Conservation (phyloP, 352 stramenopile species). For the Pythium myriotylum region DNA sequence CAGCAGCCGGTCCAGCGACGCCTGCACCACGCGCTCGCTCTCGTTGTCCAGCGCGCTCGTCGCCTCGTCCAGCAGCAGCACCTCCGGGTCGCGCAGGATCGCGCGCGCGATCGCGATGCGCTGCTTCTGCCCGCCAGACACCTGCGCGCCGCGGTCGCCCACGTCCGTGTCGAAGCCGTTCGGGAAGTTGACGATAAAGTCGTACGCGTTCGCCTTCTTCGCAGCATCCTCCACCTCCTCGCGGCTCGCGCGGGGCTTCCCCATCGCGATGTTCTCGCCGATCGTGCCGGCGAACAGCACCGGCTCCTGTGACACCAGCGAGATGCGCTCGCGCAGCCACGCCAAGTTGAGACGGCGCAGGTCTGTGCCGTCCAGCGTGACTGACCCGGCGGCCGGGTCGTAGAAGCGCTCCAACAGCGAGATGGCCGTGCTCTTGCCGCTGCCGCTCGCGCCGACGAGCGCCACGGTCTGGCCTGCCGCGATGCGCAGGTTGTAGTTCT, state of each 20-base stretch:
- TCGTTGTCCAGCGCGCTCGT: too few species aligned
- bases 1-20: too few species aligned
- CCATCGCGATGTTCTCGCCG: conserved; percentile 51
- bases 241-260: conserved; percentile 40
- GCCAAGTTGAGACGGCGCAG: conserved; percentile 50
- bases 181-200: conserved; percentile 82
- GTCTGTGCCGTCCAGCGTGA: conserved; percentile 63
- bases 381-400: conserved; percentile 40
- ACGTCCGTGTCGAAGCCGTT: conserved; percentile 64
- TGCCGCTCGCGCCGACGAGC: conserved; percentile 76
- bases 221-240: conserved; percentile 75
- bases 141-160: conserved; percentile 79
- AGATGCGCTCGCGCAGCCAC: conserved; percentile 42
- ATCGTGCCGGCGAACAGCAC: conserved; percentile 48
- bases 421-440: conserved; percentile 78
- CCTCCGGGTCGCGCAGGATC: conserved; percentile 77
- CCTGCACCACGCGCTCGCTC: too few species aligned
- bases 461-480: conserved; percentile 67
- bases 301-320: conserved; percentile 66
- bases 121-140: conserved; percentile 75
- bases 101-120: conserved; percentile 92
- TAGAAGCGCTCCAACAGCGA: conserved; percentile 74
- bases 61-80: conserved; percentile 32
- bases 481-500: conserved; percentile 63
- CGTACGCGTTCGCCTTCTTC: conserved; percentile 81